Evolutionary conservation across 176 grass and related monocot species (phyloP).

Genomic region (Eleusine indica): DNA sequence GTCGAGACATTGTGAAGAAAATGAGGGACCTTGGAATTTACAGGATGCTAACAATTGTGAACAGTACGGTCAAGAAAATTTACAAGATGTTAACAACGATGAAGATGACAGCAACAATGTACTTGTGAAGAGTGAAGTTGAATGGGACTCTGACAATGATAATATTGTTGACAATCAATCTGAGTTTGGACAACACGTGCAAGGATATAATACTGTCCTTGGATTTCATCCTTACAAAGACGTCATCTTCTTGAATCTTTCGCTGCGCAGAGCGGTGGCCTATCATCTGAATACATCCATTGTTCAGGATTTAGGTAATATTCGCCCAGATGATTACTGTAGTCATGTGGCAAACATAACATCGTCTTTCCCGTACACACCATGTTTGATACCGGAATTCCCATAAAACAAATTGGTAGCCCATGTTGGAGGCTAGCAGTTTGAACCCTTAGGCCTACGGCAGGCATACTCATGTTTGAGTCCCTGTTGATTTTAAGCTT

Average conservation of each 20-base stretch:
- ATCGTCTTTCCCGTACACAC: not conserved
- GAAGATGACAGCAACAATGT: conserved; percentile 5
- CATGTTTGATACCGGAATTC: conserved; percentile 9
- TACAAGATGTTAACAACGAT: not conserved
- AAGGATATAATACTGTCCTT: not conserved
- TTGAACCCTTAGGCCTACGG: not conserved
- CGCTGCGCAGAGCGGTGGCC: not conserved
- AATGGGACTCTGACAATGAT: conserved; percentile 4
- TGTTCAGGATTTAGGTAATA: not conserved
- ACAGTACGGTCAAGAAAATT: not conserved
- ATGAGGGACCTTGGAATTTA: conserved; percentile 5
- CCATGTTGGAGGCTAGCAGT: not conserved
- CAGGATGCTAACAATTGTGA: not conserved
- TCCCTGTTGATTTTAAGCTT: too few relatives aligned
- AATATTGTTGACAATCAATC: not conserved
- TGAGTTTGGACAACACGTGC: not conserved
- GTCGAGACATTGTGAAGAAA: not conserved
- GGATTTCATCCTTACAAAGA: conserved; percentile 22
- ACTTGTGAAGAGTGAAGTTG: not conserved
- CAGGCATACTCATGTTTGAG: too few relatives aligned
- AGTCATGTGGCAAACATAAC: not conserved
- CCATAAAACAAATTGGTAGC: not conserved
- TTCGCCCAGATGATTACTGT: not conserved
- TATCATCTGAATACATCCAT: conserved; percentile 3
- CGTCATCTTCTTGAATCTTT: not conserved